Conservation (phyloP, 2,329 filamentous ascomycete genomes). For the Trichoderma gracile region DNA sequence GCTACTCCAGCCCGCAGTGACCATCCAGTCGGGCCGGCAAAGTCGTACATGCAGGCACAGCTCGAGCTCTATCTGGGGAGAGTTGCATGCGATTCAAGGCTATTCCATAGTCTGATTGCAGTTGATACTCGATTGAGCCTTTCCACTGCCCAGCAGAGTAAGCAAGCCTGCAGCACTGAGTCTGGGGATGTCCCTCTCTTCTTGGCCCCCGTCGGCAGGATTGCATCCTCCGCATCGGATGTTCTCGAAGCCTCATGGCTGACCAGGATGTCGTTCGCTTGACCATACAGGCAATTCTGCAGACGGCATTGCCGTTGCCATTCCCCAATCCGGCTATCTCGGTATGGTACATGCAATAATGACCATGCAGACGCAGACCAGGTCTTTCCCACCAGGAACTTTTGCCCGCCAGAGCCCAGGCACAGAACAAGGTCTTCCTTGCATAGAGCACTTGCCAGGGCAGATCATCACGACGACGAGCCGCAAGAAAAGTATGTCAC, state of each 20-base stretch:
- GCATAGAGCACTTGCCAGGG: neutral
- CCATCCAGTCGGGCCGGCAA: slow-evolving; percentile 1
- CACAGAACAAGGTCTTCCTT: neutral
- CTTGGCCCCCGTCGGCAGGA: neutral
- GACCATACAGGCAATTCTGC: neutral
- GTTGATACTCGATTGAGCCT: neutral
- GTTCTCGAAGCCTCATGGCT: neutral
- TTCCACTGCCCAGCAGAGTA: neutral
- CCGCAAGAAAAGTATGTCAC: neutral
- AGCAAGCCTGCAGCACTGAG: neutral
- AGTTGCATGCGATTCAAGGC: neutral
- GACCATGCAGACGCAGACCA: neutral
- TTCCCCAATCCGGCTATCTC: slow-evolving; percentile 6
- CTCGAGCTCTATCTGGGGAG: no score
- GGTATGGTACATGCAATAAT: neutral
- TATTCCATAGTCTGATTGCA: neutral
- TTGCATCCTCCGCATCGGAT: neutral
- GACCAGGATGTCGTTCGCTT: no score
- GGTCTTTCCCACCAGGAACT: neutral
- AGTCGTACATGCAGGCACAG: no score
- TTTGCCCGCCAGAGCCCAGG: neutral
- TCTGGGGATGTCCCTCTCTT: neutral
- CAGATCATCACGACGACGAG: neutral
- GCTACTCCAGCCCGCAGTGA: neutral
- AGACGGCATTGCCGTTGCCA: neutral